phyloP scores from a whole-genome alignment of 1,284 basidiomycete genomes.

The Irpex lacteus region DNA sequence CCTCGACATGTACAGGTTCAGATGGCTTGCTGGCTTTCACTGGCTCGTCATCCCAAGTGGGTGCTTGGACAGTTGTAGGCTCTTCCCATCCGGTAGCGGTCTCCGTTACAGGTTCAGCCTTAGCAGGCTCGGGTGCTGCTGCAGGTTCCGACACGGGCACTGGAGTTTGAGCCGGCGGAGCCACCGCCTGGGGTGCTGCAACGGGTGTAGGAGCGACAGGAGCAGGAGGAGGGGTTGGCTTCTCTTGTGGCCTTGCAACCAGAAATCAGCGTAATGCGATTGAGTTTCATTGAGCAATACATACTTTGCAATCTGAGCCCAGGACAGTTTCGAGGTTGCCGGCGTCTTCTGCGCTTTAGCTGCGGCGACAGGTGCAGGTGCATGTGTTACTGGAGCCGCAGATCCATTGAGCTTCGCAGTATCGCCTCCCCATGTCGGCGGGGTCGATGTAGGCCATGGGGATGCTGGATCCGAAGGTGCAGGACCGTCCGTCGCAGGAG shows the following conservation, averaged over 20 bases:
- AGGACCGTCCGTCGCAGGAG: conserved; percentile 13
- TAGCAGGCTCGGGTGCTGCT: conserved; percentile 25
- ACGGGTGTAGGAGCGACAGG: conserved; percentile 19
- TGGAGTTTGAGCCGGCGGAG: conserved; percentile 25
- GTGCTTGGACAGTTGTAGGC: conserved; percentile 68
- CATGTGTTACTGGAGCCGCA: conserved; percentile 21
- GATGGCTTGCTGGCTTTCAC: conserved; percentile 27
- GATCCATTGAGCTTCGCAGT: conserved; percentile 36
- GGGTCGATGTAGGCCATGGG: conserved; percentile 23
- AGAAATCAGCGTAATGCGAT: conserved; percentile 2
- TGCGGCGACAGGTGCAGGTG: conserved; percentile 23
- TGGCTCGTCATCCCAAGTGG: conserved; percentile 74
- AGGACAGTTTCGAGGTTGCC: conserved; percentile 70
- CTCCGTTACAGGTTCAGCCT: conserved; percentile 34
- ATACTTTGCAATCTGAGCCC: conserved; percentile 73
- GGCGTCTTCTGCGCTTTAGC: conserved; percentile 50
- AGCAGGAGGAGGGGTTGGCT: conserved; percentile 40
- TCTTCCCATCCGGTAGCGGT: conserved; percentile 60
- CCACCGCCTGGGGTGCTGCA: conserved; percentile 14
- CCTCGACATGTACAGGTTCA: conserved; percentile 23
- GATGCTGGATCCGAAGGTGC: conserved; percentile 9
- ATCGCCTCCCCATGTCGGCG: conserved; percentile 38
- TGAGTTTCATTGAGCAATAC: background rate
- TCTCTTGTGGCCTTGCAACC: conserved; percentile 48
- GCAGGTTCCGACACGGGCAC: conserved; percentile 22